Evolutionary conservation across 176 grass and related monocot species (phyloP).

Genomic region (Secale cereale): DNA sequence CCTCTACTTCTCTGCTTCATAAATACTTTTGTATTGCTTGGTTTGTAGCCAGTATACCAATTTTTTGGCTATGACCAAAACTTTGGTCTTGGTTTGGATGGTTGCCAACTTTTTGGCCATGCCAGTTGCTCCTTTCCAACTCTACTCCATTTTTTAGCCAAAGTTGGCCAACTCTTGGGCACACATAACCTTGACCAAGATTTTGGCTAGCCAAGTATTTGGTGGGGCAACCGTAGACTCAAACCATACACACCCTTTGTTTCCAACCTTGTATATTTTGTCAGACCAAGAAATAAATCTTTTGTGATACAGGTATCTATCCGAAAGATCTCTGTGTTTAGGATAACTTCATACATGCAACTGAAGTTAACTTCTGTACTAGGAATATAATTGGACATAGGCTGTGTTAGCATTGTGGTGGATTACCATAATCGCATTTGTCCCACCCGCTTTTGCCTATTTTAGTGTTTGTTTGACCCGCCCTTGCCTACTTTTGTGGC

Average conservation of each 20-base stretch:
- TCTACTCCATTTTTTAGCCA: not conserved
- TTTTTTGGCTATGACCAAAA: not conserved
- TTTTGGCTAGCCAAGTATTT: not conserved
- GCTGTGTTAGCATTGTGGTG: not conserved
- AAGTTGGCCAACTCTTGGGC: not conserved
- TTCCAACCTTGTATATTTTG: not conserved
- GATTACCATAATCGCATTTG: not conserved
- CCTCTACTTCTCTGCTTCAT: not conserved
- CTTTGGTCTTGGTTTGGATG: not conserved
- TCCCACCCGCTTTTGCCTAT: not conserved
- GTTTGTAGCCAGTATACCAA: not conserved
- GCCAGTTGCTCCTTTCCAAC: not conserved
- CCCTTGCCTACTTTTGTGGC: not conserved
- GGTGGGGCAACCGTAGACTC: not conserved
- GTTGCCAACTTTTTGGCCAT: not conserved
- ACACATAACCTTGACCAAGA: not conserved
- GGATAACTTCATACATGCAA: not conserved
- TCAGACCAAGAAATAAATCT: not conserved
- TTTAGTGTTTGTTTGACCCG: not conserved
- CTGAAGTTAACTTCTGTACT: constrained; percentile 11
- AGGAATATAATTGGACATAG: not conserved
- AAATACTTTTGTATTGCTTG: not conserved
- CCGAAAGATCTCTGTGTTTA: constrained; percentile 2
- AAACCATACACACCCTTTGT: not conserved
- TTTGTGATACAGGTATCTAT: not conserved